Base-by-base conservation (phyloP, 768 basidiomycete species). In the Suillus tomentosus region DNA sequence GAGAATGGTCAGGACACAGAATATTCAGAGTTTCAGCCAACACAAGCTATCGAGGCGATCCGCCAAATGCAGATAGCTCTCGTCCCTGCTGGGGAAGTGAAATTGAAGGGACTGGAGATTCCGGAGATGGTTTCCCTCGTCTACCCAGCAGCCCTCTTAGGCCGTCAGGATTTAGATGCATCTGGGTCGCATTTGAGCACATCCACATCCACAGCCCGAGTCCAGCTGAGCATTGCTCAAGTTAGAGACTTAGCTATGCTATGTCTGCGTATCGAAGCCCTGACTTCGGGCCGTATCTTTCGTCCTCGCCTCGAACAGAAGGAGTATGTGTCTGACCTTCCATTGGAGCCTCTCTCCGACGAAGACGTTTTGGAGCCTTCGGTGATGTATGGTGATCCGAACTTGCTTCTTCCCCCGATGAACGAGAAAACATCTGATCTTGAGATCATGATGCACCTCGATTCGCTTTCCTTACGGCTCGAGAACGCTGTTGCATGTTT, bases 61-160 rank as follows among this genome's bases (percentile, higher is more conserved):
- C 84, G 84, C 37, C 80, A 85, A 27, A 81, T 95, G 69, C 89
- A 89, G 1, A 80, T 94, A 43, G 79, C 82, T 40, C 82, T 95
- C 62, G 82, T 88, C 39, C 81, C 83, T n/a, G 83, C 96, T 19
- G 96, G 97, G 5, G 95, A 98, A 76, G 84, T 89, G 67, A 95
- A 94, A 74, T 85, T 99, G 66, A 99, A 99, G 77, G 97, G 97
- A 13, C 80, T 99, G 59, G 96, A 99, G 77, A 82, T 92, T 1
- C 94, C 95, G 1, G 96, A 98, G 76, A 82, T 84, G 67, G 80
- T 99, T 24, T 92, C 94, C n/a, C 74, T 89, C 19, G 81, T 98
- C 53, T 99, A 94, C 75, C 94, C 96, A 0, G 79, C 75, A 31
- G 84, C 85, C 4, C 80, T 99, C 43, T 84, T 85, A 48, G 89